Evolutionary conservation across 768 basidiomycete species (phyloP), one percentile per base, ranked within the genome.

Genomic region (Calvatia gigantea): DNA sequence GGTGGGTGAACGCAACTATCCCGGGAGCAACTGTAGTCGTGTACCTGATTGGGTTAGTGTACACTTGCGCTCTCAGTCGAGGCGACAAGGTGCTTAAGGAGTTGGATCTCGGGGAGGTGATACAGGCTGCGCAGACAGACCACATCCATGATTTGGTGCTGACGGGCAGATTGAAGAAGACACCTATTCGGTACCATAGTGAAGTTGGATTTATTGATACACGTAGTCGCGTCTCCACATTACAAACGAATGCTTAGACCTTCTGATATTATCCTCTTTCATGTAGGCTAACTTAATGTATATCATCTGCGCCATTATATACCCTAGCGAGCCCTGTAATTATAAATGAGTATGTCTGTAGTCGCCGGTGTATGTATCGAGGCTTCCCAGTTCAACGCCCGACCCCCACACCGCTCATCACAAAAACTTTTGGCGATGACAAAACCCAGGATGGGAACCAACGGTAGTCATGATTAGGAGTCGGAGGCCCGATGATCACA

Each of bases 1-100:
- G 64, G 64, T 62, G 60, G 62, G 33, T 63, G 7, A 59, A 62
- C 44, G 56, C 45, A 0, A 15, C 61, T n/a, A 54, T 63, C 23
- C 62, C 64, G 11, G 47, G 53, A 6, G 41, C 27, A 19, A 58
- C 58, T 0, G n/a, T 63, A 1, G 19, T 59, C 4, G 43, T 62
- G 8, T 63, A 63, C 41, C n/a, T 56, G 23, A 21, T 52, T 19
- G 56, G 35, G 6, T 21, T 60, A 29, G 41, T 9, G 27, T 46
- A 55, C 28, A 55, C 54, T 4, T 55, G 45, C 28, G 0, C 14
- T 2, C 17, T 39, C 27, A 55, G 54, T 19, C 25, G 21, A 38
- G 54, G 54, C 8, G 45, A 55, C 6, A 17, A n/a, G 11, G 45
- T 32, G 27, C n/a, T 46, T 9, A 55, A 47, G 37, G 28, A 55